Percentiles rank a stretch among this genome's conserved stretches.
These are phyloP conservation scores for Colletotrichum graminicola DNA, from an alignment of 2,329 filamentous ascomycete species.

Conservation along the genomic window DNA sequence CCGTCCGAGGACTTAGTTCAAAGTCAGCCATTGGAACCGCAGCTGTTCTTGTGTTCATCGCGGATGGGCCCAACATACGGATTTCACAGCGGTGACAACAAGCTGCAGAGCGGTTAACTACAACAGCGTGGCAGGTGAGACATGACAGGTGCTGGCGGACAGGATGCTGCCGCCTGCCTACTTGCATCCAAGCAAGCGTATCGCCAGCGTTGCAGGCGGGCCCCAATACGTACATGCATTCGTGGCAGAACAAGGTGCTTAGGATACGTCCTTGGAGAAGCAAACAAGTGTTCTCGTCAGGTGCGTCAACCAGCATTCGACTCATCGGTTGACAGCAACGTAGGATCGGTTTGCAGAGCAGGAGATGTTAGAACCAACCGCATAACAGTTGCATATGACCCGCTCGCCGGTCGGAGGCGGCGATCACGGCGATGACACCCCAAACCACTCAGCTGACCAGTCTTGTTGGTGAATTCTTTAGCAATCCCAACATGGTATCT, in stretches of 20 bases:
- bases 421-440: constrained; percentile 32
- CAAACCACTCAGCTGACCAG: constrained; percentile 30
- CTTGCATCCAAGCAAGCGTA: constrained; percentile 29
- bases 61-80: background rate
- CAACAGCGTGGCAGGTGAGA: constrained; percentile 32
- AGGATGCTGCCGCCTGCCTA: constrained; percentile 20
- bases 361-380: constrained; percentile 29
- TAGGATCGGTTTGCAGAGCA: constrained; percentile 27
- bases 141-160: constrained; percentile 28
- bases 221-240: constrained; percentile 19
- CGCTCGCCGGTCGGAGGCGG: constrained; percentile 23
- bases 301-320: constrained; percentile 27
- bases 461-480: constrained; percentile 34
- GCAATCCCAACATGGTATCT: constrained; percentile 7
- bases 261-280: constrained; percentile 24
- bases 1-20: no score
- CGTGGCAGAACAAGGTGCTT: background rate
- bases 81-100: background rate
- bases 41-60: background rate
- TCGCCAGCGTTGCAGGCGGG: constrained; percentile 17
- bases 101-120: constrained; percentile 32
- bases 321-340: constrained; percentile 28
- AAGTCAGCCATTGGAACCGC: constrained; percentile 12
- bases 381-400: constrained; percentile 39
- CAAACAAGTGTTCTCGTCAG: constrained; percentile 26